Percentiles rank a stretch among this genome's conserved stretches.
Conservation (phyloP, 768 basidiomycete genomes). For the Boletellus ananas region DNA sequence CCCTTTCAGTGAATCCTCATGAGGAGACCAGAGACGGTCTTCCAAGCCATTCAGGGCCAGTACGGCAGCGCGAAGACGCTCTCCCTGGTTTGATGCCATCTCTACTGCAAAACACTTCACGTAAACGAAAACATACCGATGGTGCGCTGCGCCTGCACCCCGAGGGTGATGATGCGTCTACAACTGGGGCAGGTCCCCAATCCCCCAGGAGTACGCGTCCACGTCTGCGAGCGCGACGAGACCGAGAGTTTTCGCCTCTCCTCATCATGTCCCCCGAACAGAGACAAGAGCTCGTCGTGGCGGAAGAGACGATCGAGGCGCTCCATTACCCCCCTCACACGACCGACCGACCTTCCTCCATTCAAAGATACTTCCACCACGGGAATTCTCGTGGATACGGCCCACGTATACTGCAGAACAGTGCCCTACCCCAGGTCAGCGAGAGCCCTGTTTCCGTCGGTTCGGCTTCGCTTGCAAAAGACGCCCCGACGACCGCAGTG, state of each 20-base stretch:
- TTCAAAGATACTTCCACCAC: not conserved
- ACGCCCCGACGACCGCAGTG: slow-evolving; percentile 13
- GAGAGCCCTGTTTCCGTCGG: slow-evolving; percentile 8
- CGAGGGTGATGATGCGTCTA: not conserved
- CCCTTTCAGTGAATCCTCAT: not conserved
- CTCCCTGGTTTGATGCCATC: not conserved
- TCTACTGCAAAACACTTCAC: not conserved
- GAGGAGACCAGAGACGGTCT: not conserved
- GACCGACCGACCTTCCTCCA: not conserved
- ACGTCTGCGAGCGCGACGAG: slow-evolving; percentile 4
- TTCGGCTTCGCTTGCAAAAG: slow-evolving; percentile 17
- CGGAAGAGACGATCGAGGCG: slow-evolving; percentile 4
- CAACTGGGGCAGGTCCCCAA: not conserved
- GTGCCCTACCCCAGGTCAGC: not conserved
- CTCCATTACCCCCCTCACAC: not conserved
- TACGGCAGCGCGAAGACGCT: not conserved
- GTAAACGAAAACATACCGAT: slow-evolving; percentile 18
- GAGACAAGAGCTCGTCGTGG: not conserved
- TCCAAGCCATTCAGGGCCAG: not conserved
- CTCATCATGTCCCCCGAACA: slow-evolving; percentile 14
- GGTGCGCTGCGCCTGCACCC: not conserved
- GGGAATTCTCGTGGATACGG: not conserved
- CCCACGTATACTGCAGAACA: slow-evolving; percentile 1
- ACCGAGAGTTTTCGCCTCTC: slow-evolving; percentile 23
- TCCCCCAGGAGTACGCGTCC: slow-evolving; percentile 5